These are phyloP conservation scores for Flaveria trinervia DNA, from an alignment of 129 eudicot species.

Conservation along the genomic window DNA sequence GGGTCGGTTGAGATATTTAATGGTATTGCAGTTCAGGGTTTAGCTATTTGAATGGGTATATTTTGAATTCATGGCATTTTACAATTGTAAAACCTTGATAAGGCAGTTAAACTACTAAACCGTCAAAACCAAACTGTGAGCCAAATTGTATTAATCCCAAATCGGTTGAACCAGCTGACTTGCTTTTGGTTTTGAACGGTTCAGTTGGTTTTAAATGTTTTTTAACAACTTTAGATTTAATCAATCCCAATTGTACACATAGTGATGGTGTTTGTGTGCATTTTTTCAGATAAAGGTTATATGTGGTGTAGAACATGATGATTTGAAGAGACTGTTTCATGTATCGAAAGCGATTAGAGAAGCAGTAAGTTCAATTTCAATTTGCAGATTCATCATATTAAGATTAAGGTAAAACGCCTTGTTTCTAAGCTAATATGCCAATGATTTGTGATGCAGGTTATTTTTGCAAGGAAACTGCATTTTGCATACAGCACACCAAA, in stretches of 20 bases:
- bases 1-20: too few species aligned
- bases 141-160: too few species aligned
- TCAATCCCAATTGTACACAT: slow-evolving; percentile 5
- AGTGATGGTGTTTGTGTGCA: slow-evolving; percentile 23
- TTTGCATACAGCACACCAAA: slow-evolving; percentile 75
- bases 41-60: too few species aligned
- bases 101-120: too few species aligned
- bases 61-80: too few species aligned
- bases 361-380: slow-evolving; percentile 57
- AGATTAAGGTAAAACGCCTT: background rate
- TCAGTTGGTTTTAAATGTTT: background rate
- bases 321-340: slow-evolving; percentile 69
- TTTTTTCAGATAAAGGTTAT: slow-evolving; percentile 70
- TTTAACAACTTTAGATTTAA: background rate
- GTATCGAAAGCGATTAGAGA: slow-evolving; percentile 74
- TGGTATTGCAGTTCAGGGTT: too few species aligned
- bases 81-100: too few species aligned
- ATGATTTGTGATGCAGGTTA: slow-evolving; percentile 48
- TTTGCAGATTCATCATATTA: background rate
- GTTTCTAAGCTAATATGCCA: slow-evolving; percentile 2
- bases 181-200: background rate
- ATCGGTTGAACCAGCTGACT: background rate
- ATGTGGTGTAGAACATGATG: slow-evolving; percentile 94
- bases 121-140: too few species aligned
- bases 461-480: slow-evolving; percentile 68